Evolutionary conservation across 2,329 filamentous ascomycete genomes (phyloP).

Genomic region (Fusarium humuli): DNA sequence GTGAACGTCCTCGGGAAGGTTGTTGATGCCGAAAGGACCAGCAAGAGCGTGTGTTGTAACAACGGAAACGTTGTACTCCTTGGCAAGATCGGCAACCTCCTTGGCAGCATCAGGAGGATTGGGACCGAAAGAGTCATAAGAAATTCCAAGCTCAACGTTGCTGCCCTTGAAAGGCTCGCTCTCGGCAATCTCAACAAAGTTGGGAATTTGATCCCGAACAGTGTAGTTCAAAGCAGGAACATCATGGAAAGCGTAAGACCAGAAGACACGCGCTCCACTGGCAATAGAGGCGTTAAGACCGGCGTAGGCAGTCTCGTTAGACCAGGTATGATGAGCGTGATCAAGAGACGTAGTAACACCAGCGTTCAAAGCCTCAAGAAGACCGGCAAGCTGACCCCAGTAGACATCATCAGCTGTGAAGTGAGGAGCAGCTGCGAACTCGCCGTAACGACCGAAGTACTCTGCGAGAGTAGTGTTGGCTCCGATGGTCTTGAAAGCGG

Average conservation of each 20-base stretch:
- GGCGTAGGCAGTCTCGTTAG: slow-evolving; percentile 55
- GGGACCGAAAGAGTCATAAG: slow-evolving; percentile 55
- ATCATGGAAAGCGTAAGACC: slow-evolving; percentile 58
- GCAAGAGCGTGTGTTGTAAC: slow-evolving; percentile 60
- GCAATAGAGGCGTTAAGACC: slow-evolving; percentile 61
- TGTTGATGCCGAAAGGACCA: slow-evolving; percentile 54
- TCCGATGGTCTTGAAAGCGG: slow-evolving; percentile 63
- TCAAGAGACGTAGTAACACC: slow-evolving; percentile 66
- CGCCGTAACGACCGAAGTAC: slow-evolving; percentile 59
- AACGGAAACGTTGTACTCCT: slow-evolving; percentile 56
- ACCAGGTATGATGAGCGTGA: slow-evolving; percentile 64
- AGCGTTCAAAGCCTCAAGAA: slow-evolving; percentile 63
- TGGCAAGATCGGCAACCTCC: slow-evolving; percentile 50
- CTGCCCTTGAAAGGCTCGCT: slow-evolving; percentile 43
- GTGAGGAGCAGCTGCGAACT: slow-evolving; percentile 47
- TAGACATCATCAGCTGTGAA: slow-evolving; percentile 60
- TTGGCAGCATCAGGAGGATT: slow-evolving; percentile 46
- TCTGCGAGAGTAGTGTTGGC: slow-evolving; percentile 63
- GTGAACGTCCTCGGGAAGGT: slow-evolving; percentile 55
- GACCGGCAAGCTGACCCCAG: slow-evolving; percentile 58
- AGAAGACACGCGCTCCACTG: slow-evolving; percentile 62
- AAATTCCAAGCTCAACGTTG: slow-evolving; percentile 54
- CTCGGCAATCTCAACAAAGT: slow-evolving; percentile 54
- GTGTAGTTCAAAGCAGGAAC: slow-evolving; percentile 47
- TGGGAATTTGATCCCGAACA: slow-evolving; percentile 53